Evolutionary conservation across 345 rosid species (phyloP), one percentile per base, ranked within the genome.

Genomic region (Camelina neglecta): DNA sequence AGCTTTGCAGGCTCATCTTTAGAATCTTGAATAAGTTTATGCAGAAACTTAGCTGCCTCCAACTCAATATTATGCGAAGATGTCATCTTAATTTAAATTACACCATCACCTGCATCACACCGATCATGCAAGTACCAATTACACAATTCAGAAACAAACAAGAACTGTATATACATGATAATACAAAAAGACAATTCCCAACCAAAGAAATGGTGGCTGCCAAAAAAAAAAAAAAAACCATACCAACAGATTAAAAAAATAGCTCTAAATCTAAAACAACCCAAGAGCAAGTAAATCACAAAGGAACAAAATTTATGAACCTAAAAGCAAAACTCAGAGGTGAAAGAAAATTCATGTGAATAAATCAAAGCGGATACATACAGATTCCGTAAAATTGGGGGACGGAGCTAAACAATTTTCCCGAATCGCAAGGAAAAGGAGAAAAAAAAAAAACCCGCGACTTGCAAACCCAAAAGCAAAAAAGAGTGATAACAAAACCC

Each of bases 21-120:
- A 12, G 99, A 95, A 72, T 95, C 98, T 75, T 91, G 98, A 76
- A 95, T 95, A 66, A 93, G 99, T 76, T 95, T 92, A 77, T 95
- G 99, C 76, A 95, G 87, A 79, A 93, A 93, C 89, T 95, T 90
- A 15, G 99, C 99, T 15, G 98, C 98, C 86, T 95, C 99, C 82
- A 95, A 65, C 88, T 95, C 99, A 11, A 95, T 96, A 75, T 89
- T 88, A 53, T 89, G 93, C 0, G 96, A 82, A 73, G 97, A 72
- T 60, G 93, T 75, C 91, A 90, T 85, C 75, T 76, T 86, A 77
- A 63, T 11, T 24, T 24, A 15, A 44, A 23, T 26, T 60, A 66
- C 69, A 45, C 70, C 64, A 79, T 79, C 79, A 69, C 71, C 82
- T 79, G 79, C 75, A 55, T 62, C 82, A 69, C 79, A 69, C 53